These are phyloP conservation scores for Colletotrichum lindemuthianum DNA, from an alignment of 2,329 filamentous ascomycete species.

Conservation along the genomic window DNA sequence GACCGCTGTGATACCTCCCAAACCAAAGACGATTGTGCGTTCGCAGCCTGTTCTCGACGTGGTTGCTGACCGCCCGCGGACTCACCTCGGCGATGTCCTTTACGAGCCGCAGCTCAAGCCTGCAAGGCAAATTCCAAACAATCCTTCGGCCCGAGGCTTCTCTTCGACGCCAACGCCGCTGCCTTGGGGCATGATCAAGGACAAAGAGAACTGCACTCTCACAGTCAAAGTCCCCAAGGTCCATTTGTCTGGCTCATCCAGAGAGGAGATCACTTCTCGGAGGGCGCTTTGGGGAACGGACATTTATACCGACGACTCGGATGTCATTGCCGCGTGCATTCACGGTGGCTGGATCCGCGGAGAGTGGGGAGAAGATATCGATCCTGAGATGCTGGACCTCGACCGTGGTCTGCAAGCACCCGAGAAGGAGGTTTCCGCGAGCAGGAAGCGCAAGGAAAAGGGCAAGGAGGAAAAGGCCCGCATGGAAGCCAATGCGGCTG, in stretches of 20 bases:
- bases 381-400: constrained; percentile 72
- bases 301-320: constrained; percentile 95
- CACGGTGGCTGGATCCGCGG: constrained; percentile 93
- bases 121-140: constrained; percentile 55
- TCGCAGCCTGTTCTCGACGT: constrained; percentile 78
- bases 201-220: constrained; percentile 88
- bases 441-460: constrained; percentile 46
- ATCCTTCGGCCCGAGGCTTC: constrained; percentile 54
- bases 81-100: constrained; percentile 85
- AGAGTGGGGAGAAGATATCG: constrained; percentile 84
- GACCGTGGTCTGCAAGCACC: constrained; percentile 47
- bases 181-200: constrained; percentile 76
- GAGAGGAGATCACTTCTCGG: constrained; percentile 85
- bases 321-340: constrained; percentile 90
- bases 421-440: constrained; percentile 32
- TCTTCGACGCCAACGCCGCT: constrained; percentile 74
- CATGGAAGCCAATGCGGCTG: constrained; percentile 48
- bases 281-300: constrained; percentile 92
- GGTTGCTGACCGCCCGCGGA: constrained; percentile 75
- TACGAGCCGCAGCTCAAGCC: constrained; percentile 77
- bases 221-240: constrained; percentile 87
- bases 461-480: constrained; percentile 46
- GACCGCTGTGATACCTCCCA: constrained; percentile 61
- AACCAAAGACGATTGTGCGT: constrained; percentile 73
- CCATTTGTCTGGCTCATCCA: constrained; percentile 74